Conservation (phyloP, 2,329 filamentous ascomycete species). For the Xylariaceae sp. region DNA sequence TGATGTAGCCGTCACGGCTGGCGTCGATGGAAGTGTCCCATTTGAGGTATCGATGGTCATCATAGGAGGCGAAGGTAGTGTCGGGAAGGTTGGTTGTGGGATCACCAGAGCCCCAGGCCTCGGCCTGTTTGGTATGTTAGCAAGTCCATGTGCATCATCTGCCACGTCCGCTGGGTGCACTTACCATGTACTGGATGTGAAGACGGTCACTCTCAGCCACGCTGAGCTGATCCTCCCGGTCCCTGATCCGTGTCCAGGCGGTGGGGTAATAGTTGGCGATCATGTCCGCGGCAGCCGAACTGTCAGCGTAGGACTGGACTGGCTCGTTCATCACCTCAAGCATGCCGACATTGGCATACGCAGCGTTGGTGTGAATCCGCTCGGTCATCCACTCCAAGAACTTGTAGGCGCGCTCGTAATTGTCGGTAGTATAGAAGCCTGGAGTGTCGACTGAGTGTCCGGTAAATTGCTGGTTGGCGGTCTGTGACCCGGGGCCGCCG, state of each 20-base stretch:
- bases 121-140: slow-evolving; percentile 4
- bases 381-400: slow-evolving; percentile 47
- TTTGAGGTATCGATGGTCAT: slow-evolving; percentile 31
- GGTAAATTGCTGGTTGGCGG: slow-evolving; percentile 37
- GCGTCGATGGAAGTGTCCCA: slow-evolving; percentile 41
- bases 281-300: slow-evolving; percentile 27
- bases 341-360: slow-evolving; percentile 46
- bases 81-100: slow-evolving; percentile 34
- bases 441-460: slow-evolving; percentile 28
- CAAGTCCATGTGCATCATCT: too few species aligned
- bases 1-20: slow-evolving; percentile 47
- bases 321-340: slow-evolving; percentile 50
- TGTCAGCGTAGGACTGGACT: slow-evolving; percentile 22
- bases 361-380: slow-evolving; percentile 36
- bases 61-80: slow-evolving; percentile 30
- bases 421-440: slow-evolving; percentile 45
- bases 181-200: slow-evolving; percentile 37
- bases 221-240: slow-evolving; percentile 34
- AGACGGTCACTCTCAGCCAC: slow-evolving; percentile 35
- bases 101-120: slow-evolving; percentile 46
- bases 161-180: too few species aligned
- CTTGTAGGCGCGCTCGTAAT: slow-evolving; percentile 44
- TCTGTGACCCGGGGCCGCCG: slow-evolving; percentile 41
- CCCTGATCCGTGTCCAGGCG: slow-evolving; percentile 39
- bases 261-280: slow-evolving; percentile 40